Conservation (phyloP, 148 eudicot genomes). For the Cornus florida region DNA sequence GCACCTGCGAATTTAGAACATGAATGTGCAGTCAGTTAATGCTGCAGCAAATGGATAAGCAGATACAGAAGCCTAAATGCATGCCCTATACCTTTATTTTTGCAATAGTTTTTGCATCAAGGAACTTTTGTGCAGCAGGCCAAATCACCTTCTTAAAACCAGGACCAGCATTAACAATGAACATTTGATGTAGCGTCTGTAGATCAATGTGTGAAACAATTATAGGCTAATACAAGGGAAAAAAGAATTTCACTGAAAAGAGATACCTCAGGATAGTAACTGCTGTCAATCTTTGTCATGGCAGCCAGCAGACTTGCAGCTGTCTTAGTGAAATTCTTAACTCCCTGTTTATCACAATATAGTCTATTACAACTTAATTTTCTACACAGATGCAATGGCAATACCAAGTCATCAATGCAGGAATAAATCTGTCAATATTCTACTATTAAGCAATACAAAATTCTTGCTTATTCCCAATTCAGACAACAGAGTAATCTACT, state of each 20-base stretch:
- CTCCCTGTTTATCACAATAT: conserved; percentile 42
- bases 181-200: conserved; percentile 78
- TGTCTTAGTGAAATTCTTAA: conserved; percentile 62
- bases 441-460: neutral
- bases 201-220: conserved; percentile 4
- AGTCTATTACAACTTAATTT: conserved; percentile 2
- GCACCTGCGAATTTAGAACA: conserved; percentile 42
- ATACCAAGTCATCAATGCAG: neutral
- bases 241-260: neutral
- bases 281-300: conserved; percentile 59
- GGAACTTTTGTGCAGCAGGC: conserved; percentile 74
- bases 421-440: neutral
- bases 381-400: conserved; percentile 5
- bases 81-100: conserved; percentile 54
- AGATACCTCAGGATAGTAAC: conserved; percentile 75
- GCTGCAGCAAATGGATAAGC: neutral
- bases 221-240: neutral
- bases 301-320: conserved; percentile 65
- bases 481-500: neutral
- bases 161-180: conserved; percentile 77
- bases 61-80: neutral
- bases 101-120: conserved; percentile 62
- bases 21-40: conserved; percentile 2
- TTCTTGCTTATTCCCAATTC: neutral
- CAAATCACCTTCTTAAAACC: conserved; percentile 75